A percentile compares a stretch with the other conserved stretches of the same genome.
Evolutionary conservation across 305 asterid species (phyloP).

Genomic region (Lippia alba): DNA sequence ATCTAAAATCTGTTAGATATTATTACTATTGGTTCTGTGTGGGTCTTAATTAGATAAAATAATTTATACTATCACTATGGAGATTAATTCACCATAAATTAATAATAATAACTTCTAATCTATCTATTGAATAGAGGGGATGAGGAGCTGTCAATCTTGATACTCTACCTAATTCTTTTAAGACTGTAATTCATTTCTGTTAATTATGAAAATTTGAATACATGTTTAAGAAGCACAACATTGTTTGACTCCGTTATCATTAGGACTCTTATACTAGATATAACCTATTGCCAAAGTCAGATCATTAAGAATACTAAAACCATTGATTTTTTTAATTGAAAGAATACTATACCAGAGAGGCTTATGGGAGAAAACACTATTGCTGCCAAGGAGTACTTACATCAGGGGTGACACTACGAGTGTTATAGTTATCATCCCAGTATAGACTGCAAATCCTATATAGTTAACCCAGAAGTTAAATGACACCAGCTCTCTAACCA

Average conservation of each 20-base stretch:
- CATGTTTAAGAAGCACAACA: slow-evolving; percentile 43
- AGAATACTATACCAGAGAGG: slow-evolving; percentile 8
- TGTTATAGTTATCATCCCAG: slow-evolving; percentile 95
- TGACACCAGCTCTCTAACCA: too few species aligned
- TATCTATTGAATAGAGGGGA: too few species aligned
- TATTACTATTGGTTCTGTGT: too few species aligned
- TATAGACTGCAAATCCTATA: slow-evolving; percentile 95
- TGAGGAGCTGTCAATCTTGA: too few species aligned
- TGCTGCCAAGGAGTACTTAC: slow-evolving; percentile 49
- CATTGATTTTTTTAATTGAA: background rate
- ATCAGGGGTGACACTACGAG: slow-evolving; percentile 89
- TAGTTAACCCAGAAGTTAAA: too few species aligned
- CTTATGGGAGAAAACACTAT: background rate
- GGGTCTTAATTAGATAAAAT: too few species aligned
- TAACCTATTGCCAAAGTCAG: slow-evolving; percentile 59
- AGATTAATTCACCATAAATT: too few species aligned
- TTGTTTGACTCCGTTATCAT: slow-evolving; percentile 95
- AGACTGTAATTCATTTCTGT: background rate
- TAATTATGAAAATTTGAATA: slow-evolving; percentile 2
- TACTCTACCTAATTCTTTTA: too few species aligned
- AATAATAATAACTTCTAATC: too few species aligned
- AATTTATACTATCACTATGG: too few species aligned
- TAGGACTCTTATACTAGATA: slow-evolving; percentile 91
- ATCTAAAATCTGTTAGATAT: too few species aligned
- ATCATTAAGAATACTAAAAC: slow-evolving; percentile 19